These are phyloP conservation scores for Drechslerella stenobrocha DNA, from an alignment of 2,329 filamentous ascomycete species.

Conservation along the genomic window DNA sequence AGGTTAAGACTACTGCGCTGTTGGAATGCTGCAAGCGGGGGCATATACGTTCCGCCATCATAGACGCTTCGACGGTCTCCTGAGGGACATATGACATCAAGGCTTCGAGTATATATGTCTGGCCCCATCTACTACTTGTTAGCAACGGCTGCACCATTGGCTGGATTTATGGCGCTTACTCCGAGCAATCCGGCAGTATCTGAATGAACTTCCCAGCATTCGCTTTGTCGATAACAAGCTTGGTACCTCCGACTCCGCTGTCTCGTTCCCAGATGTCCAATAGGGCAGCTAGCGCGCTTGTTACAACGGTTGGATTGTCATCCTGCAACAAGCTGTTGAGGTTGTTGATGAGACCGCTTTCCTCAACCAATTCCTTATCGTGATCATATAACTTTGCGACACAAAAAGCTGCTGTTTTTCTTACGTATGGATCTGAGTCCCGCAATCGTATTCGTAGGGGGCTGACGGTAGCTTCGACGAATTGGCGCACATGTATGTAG, in stretches of 20 bases:
- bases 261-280: conserved; percentile 99
- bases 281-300: conserved; percentile 83
- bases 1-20: conserved; percentile 92
- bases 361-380: conserved; percentile 84
- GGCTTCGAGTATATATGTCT: conserved; percentile 96
- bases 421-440: conserved; percentile 90
- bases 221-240: conserved; percentile 94
- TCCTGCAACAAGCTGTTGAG: conserved; percentile 88
- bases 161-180: conserved; percentile 64
- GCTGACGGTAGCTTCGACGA: conserved; percentile 84
- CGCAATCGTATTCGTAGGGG: conserved; percentile 80
- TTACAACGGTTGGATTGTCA: conserved; percentile 96
- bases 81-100: conserved; percentile 97
- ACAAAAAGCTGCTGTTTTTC: conserved; percentile 93
- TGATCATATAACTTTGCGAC: conserved; percentile 98
- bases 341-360: conserved; percentile 85
- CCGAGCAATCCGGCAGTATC: conserved; percentile 93
- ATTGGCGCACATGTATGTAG: conserved; percentile 94
- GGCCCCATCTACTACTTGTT: conserved; percentile 75
- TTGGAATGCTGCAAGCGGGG: conserved; percentile 97
- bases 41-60: conserved; percentile 89
- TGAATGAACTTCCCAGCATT: conserved; percentile 98
- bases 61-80: conserved; percentile 80
- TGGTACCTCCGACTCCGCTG: conserved; percentile 72
- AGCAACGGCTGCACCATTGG: not conserved